Percentiles rank a stretch among this genome's conserved stretches.
These are phyloP conservation scores for Solanum appendiculatum DNA, from an alignment of 257 asterid species.

Conservation along the genomic window DNA sequence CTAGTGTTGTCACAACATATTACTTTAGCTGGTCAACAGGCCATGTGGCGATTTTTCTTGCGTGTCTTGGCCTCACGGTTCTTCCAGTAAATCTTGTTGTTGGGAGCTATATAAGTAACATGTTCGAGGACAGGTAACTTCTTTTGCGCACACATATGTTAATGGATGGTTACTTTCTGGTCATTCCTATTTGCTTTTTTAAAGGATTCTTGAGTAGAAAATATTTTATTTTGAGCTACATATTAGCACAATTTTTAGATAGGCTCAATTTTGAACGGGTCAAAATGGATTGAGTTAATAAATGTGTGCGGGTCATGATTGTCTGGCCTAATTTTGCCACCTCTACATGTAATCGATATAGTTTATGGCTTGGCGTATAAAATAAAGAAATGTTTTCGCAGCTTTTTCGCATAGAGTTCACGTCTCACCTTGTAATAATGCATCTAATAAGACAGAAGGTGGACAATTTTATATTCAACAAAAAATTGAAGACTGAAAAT, in stretches of 20 bases:
- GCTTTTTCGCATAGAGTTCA: not conserved
- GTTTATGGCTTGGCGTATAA: not conserved
- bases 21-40: conserved; percentile 87
- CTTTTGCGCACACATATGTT: not conserved
- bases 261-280: not conserved
- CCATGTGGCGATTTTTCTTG: conserved; percentile 74
- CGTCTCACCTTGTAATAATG: not conserved
- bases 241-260: not conserved
- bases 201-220: not conserved
- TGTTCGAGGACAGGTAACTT: conserved; percentile 90
- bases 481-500: not conserved
- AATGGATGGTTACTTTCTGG: not conserved
- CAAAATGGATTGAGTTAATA: not conserved
- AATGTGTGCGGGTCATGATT: not conserved
- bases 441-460: not conserved
- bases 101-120: conserved; percentile 89
- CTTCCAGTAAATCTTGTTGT: conserved; percentile 78
- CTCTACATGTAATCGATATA: not conserved
- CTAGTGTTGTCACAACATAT: conserved; percentile 81
- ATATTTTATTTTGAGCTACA: not conserved
- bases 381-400: not conserved
- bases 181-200: not conserved
- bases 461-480: not conserved
- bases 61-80: conserved; percentile 87
- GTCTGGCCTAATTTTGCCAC: not conserved